These are phyloP conservation scores for Ogataea corticis DNA, from an alignment of 805 yeast genomes.

Conservation along the genomic window DNA sequence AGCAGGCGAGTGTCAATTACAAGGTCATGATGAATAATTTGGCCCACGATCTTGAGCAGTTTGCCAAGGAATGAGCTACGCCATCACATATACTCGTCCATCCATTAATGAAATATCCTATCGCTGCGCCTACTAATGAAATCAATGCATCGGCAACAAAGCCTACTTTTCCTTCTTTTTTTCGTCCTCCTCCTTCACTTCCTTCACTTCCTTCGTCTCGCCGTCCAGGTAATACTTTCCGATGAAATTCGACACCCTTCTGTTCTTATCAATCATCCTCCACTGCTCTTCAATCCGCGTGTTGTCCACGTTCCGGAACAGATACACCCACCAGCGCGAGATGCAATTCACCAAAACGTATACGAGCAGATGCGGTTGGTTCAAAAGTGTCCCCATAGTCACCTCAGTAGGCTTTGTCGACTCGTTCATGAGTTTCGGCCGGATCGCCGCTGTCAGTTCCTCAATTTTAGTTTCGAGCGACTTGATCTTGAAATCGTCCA, in stretches of 20 bases:
- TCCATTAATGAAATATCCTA: not conserved
- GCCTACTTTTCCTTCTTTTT: not conserved
- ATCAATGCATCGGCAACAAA: too few relatives aligned
- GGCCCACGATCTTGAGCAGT: slow-evolving; percentile 7
- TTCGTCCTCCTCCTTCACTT: slow-evolving; percentile 6
- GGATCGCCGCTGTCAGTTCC: slow-evolving; percentile 5
- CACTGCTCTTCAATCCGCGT: slow-evolving; percentile 29
- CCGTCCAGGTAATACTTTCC: slow-evolving; percentile 14
- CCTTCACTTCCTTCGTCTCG: slow-evolving; percentile 1
- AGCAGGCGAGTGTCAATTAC: slow-evolving; percentile 12
- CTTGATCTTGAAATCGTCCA: slow-evolving; percentile 38
- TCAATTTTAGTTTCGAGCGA: slow-evolving; percentile 23
- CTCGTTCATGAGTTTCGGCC: not conserved
- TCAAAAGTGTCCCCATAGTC: slow-evolving; percentile 6
- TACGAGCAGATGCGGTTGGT: slow-evolving; percentile 25
- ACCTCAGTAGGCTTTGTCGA: slow-evolving; percentile 6
- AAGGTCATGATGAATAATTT: slow-evolving; percentile 9
- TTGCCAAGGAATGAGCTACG: slow-evolving; percentile 5
- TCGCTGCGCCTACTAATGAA: too few relatives aligned
- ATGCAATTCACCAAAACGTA: slow-evolving; percentile 24
- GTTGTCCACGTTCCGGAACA: slow-evolving; percentile 21
- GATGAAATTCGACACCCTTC: slow-evolving; percentile 26
- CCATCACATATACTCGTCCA: too few relatives aligned
- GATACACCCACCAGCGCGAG: slow-evolving; percentile 12
- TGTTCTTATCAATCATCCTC: slow-evolving; percentile 31